Conservation (phyloP, 345 rosid genomes). For the Nasturtium officinale region DNA sequence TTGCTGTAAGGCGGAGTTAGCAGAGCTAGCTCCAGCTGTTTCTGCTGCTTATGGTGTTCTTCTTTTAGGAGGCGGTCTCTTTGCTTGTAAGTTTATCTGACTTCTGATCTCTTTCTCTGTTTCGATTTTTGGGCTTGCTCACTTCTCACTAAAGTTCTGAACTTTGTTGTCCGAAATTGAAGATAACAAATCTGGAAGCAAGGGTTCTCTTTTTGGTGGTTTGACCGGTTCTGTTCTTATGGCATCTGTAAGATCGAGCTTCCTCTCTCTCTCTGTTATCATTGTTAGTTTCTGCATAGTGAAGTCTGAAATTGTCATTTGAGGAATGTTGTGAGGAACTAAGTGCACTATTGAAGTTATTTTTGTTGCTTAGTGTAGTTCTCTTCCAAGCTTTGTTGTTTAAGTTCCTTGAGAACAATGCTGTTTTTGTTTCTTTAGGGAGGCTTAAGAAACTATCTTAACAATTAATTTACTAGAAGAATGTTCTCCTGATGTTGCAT, state of each 20-base stretch:
- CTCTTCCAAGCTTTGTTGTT: neutral
- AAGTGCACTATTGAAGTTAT: constrained; percentile 12
- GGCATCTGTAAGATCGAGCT: constrained; percentile 59
- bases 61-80: constrained; percentile 76
- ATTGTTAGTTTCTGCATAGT: neutral
- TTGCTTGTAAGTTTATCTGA: constrained; percentile 59
- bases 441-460: neutral
- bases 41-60: constrained; percentile 71
- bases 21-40: constrained; percentile 64
- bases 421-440: neutral
- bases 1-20: constrained; percentile 57
- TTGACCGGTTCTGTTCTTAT: constrained; percentile 71
- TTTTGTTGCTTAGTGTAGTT: neutral
- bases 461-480: too few relatives aligned
- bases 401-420: neutral
- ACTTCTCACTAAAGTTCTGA: neutral
- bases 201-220: constrained; percentile 81
- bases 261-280: constrained; percentile 5
- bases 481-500: too few relatives aligned
- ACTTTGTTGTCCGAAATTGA: constrained; percentile 12
- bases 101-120: neutral
- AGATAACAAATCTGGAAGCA: constrained; percentile 72
- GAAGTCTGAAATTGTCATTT: neutral
- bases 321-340: constrained; percentile 22
- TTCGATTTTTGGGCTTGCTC: neutral